Evolutionary conservation across 257 asterid genomes (phyloP), one percentile per base, ranked within the genome.

Genomic region (Nicotiana undulata): DNA sequence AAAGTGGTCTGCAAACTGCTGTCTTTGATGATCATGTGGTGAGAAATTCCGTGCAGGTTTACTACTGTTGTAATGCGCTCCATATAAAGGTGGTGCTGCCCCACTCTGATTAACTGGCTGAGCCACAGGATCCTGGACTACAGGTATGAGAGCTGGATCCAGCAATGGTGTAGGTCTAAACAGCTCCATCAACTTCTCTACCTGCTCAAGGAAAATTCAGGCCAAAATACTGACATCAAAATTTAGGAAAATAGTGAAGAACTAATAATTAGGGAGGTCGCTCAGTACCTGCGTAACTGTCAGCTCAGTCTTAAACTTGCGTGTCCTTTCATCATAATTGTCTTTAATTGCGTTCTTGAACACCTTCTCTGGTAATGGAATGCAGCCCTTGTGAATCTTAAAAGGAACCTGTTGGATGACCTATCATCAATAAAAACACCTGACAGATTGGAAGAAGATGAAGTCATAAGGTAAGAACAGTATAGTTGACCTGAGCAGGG

Each of bases 281-380:
- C 56, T 65, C 77, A 89, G 83, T 83, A 93, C 99, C 84, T 95
- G 98, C 40, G 82, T 85, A 84, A 79, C 63, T 1, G 96, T 91
- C 84, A 92, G 79, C 81, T 89, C 95, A 17, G 95, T 91, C 76
- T 85, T 88, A 88, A 95, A 93, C 88, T 91, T 93, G 84, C 64
- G 91, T 11, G 89, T 89, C 87, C 46, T 92, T 81, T 91, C 93
- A 66, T 93, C 89, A 28, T 92, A 95, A 84, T 86, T 89, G 31
- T 92, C 98, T 88, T 80, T 91, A 79, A 93, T 85, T 59, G 97
- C 97, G 82, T 89, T 92, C 91, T 89, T 92, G 76, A 93, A 93
- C 81, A 86, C 81, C 75, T 86, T 74, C 87, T 93, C 99, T 6
- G 99, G 97, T 67, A 95, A 83, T 7, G 98, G 96, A 81, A 86